Base-by-base conservation (phyloP, 73 alveolate species). In the Halteria grandinella region DNA sequence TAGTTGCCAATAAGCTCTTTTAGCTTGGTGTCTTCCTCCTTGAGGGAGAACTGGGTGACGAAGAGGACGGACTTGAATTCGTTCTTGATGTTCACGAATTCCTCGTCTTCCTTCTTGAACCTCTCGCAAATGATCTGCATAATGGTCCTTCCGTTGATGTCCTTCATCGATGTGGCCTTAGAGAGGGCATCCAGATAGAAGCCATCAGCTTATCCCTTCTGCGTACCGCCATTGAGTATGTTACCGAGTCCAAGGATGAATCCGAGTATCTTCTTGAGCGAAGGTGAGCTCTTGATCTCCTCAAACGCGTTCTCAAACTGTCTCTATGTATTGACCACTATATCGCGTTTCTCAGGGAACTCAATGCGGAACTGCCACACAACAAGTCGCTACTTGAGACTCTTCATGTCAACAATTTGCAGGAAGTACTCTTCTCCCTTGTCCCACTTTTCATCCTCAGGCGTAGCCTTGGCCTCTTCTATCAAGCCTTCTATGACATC, bases 141-240 rank as follows among this genome's bases (percentile, higher is more conserved):
- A 37, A 70, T 58, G 53, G 92, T 81, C 76, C 78, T 69, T 29
- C 91, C 91, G 34, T 83, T 70, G 40, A 54, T 73, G 41, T 87
- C 97, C 69, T 86, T 89, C 23, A 81, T 62, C 11, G 90, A 86
- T 0, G 86, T 72, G 3, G 86, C 44, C 83, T 91, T 91, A 15
- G 86, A 58, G 6, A 91, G 58, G 25, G 88, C 79, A 33, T 91
- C 95, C 25, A 91, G 53, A 12, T 81, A 60, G 63, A 88, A 91
- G 31, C 97, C 97, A 83, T 91, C 97, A 0, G 97, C 97, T 55
- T 88, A 89, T 37, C 97, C 97, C 31, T 77, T 57, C 43, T 33
- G 32, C 0, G 90, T 54, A 11, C 97, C 97, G 11, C 94, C 97
- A 77, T 91, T 91, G 85, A 91, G 79, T 23, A 87, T 83, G 83